A percentile compares a stretch with the other conserved stretches of the same genome.
These are phyloP conservation scores for Ceratobasidium theobromae DNA, from an alignment of 1,284 basidiomycete genomes.

Conservation along the genomic window DNA sequence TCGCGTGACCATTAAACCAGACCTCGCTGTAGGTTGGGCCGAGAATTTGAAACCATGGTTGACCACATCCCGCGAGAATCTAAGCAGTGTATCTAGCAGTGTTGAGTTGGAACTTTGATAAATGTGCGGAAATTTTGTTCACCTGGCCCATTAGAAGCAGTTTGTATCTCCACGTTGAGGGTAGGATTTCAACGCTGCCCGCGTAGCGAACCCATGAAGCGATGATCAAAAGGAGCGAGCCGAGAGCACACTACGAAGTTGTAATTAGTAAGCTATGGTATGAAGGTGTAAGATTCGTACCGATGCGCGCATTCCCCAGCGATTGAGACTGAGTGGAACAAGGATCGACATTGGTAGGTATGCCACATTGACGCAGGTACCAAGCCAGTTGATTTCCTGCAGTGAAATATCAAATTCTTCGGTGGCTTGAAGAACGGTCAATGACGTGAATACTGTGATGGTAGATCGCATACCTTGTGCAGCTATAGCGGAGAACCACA, in stretches of 20 bases:
- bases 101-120: not conserved
- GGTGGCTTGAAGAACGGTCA: slow-evolving; percentile 48
- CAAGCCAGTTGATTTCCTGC: slow-evolving; percentile 72
- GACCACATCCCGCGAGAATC: slow-evolving; percentile 56
- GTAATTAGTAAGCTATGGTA: not conserved
- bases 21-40: slow-evolving; percentile 69
- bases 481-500: slow-evolving; percentile 76
- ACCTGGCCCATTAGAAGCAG: slow-evolving; percentile 74
- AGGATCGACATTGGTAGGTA: slow-evolving; percentile 62
- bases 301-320: slow-evolving; percentile 59
- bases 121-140: slow-evolving; percentile 33
- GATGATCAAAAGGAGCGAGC: slow-evolving; percentile 55
- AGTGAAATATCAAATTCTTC: slow-evolving; percentile 62
- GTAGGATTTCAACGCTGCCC: slow-evolving; percentile 56
- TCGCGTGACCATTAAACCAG: slow-evolving; percentile 76
- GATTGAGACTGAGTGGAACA: slow-evolving; percentile 57
- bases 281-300: slow-evolving; percentile 44
- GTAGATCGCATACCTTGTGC: slow-evolving; percentile 52
- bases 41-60: slow-evolving; percentile 69
- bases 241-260: slow-evolving; percentile 54
- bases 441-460: not conserved
- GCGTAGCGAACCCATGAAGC: slow-evolving; percentile 74
- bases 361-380: slow-evolving; percentile 62
- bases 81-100: slow-evolving; percentile 39
- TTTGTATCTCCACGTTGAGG: slow-evolving; percentile 53